Conservation (phyloP, 805 yeast species). For the Starmerella bombi region DNA sequence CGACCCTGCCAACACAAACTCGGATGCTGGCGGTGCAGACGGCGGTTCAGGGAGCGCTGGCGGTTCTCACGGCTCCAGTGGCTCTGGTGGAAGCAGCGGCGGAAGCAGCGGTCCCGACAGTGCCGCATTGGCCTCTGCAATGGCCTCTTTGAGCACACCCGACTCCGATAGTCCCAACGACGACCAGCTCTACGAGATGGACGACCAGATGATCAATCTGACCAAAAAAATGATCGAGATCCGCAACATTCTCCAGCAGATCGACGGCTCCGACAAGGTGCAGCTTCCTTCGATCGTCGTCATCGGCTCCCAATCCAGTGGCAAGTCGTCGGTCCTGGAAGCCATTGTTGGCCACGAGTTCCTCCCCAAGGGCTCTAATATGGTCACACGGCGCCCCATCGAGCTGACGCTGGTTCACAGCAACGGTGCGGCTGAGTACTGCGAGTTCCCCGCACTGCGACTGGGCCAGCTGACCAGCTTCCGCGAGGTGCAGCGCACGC, state of each 20-base stretch:
- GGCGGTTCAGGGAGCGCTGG: slow-evolving; percentile 1
- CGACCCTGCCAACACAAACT: not conserved
- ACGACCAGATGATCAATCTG: slow-evolving; percentile 64
- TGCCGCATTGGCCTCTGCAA: slow-evolving; percentile 30
- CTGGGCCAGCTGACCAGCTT: slow-evolving; percentile 76
- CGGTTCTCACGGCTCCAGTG: slow-evolving; percentile 3
- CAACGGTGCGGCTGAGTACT: slow-evolving; percentile 66
- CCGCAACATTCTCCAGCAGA: slow-evolving; percentile 57
- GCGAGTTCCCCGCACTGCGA: slow-evolving; percentile 86
- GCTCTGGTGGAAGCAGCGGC: not conserved
- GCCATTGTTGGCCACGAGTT: slow-evolving; percentile 97
- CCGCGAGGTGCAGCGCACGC: slow-evolving; percentile 71
- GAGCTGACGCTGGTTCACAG: slow-evolving; percentile 86
- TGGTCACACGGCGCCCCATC: slow-evolving; percentile 97
- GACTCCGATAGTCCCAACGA: slow-evolving; percentile 26
- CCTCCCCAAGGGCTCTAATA: slow-evolving; percentile 90
- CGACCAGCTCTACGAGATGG: slow-evolving; percentile 41
- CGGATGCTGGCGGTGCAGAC: not conserved
- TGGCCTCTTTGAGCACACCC: slow-evolving; percentile 45
- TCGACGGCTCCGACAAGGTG: slow-evolving; percentile 63
- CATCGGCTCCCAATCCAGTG: slow-evolving; percentile 93
- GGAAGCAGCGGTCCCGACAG: slow-evolving; percentile 17
- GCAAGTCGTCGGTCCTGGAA: slow-evolving; percentile 91
- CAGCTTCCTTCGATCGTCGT: slow-evolving; percentile 92
- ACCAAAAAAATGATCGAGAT: slow-evolving; percentile 97